Evolutionary conservation across 2,329 filamentous ascomycete genomes (phyloP), one percentile per base, ranked within the genome.

Genomic region (Hansfordia pulvinata): DNA sequence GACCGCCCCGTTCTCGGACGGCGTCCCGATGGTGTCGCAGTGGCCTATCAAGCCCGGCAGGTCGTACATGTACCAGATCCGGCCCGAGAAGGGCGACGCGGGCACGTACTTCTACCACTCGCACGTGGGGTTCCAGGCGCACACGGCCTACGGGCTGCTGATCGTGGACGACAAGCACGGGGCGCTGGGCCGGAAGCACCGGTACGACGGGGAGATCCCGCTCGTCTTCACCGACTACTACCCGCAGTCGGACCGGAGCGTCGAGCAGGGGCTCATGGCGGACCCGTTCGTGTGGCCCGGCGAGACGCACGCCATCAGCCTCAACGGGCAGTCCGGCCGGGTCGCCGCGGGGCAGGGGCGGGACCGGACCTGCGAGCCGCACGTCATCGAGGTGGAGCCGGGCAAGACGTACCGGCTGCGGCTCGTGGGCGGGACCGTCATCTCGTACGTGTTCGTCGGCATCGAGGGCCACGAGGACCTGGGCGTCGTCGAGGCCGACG

Each of bases 101-200:
- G 75, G 74, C 4, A 69, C 71, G 0, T 79, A 76, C 40, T 78
- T 74, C 41, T 79, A 78, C 38, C 74, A 79, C 40, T 76, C 72
- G 0, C 75, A 79, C 33, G 57, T 78, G 10, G 71, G 60, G 0
- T 67, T 77, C 30, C 72, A 78, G 40, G 64, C 67, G 0, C 47
- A 66, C 17, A 68, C 69, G 10, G 68, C 67, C 0, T 46, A 59
- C 6, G 74, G 74, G 0, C 50, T 64, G 0, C 39, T 80, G 19
- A 66, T 76, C 23, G 60, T 80, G n/a, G 60, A 67, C 30, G 62
- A 69, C 8, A 36, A 34, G 25, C 40, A 42, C n/a, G n/a, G n/a
- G n/a, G n/a, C n/a, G 19, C 45, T 41, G 0, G 29, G 53, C 23
- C 33, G 51, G 15, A 71, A 71, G 0, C 77, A 74, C 34, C 20